These are phyloP conservation scores for Coccomyxa subellipsoidea DNA, from an alignment of 163 green algal species.

Conservation along the genomic window DNA sequence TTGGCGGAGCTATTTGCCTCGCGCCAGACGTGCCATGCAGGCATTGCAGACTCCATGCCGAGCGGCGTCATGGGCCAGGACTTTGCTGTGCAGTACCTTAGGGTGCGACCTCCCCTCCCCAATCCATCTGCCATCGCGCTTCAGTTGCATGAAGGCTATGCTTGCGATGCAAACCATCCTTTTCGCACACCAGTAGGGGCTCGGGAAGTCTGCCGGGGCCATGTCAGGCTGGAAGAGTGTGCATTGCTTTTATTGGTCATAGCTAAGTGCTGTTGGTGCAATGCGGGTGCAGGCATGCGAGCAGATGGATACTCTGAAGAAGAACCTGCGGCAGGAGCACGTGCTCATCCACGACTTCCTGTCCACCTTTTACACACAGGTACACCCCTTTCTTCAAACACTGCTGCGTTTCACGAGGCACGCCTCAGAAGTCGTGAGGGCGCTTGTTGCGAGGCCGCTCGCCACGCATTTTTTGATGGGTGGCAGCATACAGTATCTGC, in stretches of 20 bases:
- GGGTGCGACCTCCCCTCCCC: not conserved
- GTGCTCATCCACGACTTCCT: constrained; percentile 21
- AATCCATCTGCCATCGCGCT: no score
- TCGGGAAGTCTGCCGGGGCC: not conserved
- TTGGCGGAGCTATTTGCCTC: not conserved
- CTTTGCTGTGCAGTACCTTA: constrained; percentile 4
- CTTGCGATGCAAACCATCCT: no score
- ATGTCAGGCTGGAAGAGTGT: no score
- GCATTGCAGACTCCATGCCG: not conserved
- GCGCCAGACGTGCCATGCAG: not conserved
- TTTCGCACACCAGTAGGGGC: no score
- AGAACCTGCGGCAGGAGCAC: constrained; percentile 13
- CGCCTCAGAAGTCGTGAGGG: no score
- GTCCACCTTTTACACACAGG: constrained; percentile 13
- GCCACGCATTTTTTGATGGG: no score
- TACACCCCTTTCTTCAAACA: not conserved
- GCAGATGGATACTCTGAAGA: constrained; percentile 16
- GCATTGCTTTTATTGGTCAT: no score
- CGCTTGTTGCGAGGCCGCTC: no score
- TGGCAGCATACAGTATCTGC: no score
- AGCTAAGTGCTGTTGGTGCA: not conserved
- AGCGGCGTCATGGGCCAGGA: not conserved
- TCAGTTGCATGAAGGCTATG: no score
- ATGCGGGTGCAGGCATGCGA: constrained; percentile 6
- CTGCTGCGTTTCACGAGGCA: not conserved